Conservation (phyloP, 2,329 filamentous ascomycete species). For the Aspergillus fumigatiaffinis region DNA sequence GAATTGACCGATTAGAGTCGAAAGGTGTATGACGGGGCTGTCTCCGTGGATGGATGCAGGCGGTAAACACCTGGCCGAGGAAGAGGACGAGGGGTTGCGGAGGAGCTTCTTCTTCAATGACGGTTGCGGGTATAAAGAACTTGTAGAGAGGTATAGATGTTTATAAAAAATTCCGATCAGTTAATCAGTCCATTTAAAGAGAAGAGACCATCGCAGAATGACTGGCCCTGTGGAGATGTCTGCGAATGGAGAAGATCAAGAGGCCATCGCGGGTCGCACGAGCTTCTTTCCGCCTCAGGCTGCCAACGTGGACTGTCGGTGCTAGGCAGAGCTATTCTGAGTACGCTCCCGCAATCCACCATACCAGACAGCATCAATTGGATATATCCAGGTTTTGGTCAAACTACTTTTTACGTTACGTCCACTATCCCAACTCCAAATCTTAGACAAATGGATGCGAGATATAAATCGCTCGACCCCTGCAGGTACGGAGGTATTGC, state of each 20-base stretch:
- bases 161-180: background rate
- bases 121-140: constrained; percentile 1
- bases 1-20: constrained; percentile 16
- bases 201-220: background rate
- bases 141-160: background rate
- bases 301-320: background rate
- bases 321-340: background rate
- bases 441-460: background rate
- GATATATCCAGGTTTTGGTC: background rate
- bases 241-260: background rate
- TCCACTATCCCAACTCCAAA: background rate
- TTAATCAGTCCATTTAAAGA: background rate
- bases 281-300: background rate
- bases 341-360: background rate
- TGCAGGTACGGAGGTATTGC: background rate
- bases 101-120: constrained; percentile 13
- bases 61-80: constrained; percentile 23
- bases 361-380: background rate
- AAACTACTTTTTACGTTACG: background rate
- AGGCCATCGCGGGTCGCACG: constrained; percentile 1
- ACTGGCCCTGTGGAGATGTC: constrained; percentile 1
- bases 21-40: constrained; percentile 16
- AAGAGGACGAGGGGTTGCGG: constrained; percentile 8
- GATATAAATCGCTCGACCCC: background rate
- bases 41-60: constrained; percentile 16